Evolutionary conservation across 306 rosid genomes (phyloP), one percentile per base, ranked within the genome.

Genomic region (Spatholobus suberectus): DNA sequence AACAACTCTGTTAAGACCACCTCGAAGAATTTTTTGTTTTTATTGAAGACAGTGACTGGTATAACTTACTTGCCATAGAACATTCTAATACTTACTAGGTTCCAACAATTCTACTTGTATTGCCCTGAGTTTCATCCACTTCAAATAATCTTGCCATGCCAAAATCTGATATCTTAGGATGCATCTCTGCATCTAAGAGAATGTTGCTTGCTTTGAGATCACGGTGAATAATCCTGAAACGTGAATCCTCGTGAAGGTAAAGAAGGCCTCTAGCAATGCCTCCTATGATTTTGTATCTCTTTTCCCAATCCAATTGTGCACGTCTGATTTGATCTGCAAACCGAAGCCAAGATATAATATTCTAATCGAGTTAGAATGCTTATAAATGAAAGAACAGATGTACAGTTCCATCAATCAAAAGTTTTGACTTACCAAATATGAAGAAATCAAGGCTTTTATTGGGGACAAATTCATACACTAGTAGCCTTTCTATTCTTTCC

Each of bases 401-500:
- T 63, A 76, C 27, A 59, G 17, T 76, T 5, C 58, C 37, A 70
- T 20, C 14, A 55, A 52, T 55, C 26, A 9, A 46, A 54, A 72
- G 74, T 54, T 65, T 2, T 6, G 0, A 24, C 69, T 23, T 76
- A 91, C 93, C 92, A 70, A 88, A 91, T 34, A 90, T 32, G 46
- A 88, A 82, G 43, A 83, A 83, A 23, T 91, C 92, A 41, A 91
- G 90, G 58, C 93, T 90, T 52, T 73, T 51, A 32, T 88, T 84
- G 1, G 80, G 86, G 38, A 89, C 85, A 70, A 88, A 90, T 62
- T 91, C 21, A 59, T 59, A 59, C n/a, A 59, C 66, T 18, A 59
- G n/a, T 12, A 59, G n/a, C 37, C 66, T 26, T 26, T 59, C 66
- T 24, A n/a, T 59, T 59, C 66, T 59, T 59, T 59, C 66, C 66